Conservation (phyloP, 2,329 filamentous ascomycete genomes). For the Chrysosporium queenslandicum region DNA sequence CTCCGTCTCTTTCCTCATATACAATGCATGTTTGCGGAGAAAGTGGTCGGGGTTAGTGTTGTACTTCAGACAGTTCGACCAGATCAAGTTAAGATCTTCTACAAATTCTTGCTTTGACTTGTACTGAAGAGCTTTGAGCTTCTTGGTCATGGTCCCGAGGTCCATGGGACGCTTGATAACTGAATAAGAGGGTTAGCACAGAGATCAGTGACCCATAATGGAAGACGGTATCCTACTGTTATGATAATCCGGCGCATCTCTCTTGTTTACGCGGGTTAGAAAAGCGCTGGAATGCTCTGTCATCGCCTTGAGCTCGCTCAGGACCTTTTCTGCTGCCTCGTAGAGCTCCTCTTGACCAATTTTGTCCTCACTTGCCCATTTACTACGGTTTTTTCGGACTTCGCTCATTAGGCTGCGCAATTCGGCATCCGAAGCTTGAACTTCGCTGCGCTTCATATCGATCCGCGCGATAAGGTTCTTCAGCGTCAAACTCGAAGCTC, state of each 20-base stretch:
- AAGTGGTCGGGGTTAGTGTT: slow-evolving; percentile 84
- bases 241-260: slow-evolving; percentile 93
- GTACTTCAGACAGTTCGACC: slow-evolving; percentile 93
- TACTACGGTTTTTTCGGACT: slow-evolving; percentile 93
- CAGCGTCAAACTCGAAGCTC: slow-evolving; percentile 86
- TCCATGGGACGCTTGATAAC: slow-evolving; percentile 98
- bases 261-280: slow-evolving; percentile 85
- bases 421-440: slow-evolving; percentile 86
- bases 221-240: slow-evolving; percentile 52
- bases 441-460: slow-evolving; percentile 81
- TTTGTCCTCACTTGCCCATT: slow-evolving; percentile 97
- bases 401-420: slow-evolving; percentile 89
- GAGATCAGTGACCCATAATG: not conserved
- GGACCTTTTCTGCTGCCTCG: slow-evolving; percentile 89
- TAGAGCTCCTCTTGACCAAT: slow-evolving; percentile 97
- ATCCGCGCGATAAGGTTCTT: slow-evolving; percentile 96
- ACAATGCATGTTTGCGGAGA: slow-evolving; percentile 81
- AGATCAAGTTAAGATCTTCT: slow-evolving; percentile 84
- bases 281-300: slow-evolving; percentile 97
- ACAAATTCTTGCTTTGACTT: slow-evolving; percentile 94
- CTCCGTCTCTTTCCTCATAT: slow-evolving; percentile 95
- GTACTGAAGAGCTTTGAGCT: slow-evolving; percentile 69
- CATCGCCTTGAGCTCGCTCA: slow-evolving; percentile 93
- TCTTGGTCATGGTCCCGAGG: slow-evolving; percentile 95
- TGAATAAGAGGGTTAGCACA: slow-evolving; percentile 28